Evolutionary conservation across 208 protist genomes (phyloP).

Genomic region (Kentomonas sorsogonicus): DNA sequence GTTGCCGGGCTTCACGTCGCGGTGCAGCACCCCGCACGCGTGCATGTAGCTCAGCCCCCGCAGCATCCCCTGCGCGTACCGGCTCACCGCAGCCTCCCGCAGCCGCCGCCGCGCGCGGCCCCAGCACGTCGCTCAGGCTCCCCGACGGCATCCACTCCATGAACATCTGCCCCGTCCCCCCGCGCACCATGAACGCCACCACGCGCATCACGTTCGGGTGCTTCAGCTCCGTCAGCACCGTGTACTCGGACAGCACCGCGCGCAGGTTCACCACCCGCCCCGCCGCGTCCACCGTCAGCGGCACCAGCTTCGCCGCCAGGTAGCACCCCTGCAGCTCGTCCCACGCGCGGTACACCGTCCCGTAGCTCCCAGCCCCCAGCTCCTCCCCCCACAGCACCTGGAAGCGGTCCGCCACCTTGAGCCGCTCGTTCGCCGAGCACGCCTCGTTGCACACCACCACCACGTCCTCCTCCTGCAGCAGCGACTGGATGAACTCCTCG

Average conservation of each 20-base stretch:
- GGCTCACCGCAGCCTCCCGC: constrained; percentile 47
- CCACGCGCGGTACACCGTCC: constrained; percentile 52
- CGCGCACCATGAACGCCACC: constrained; percentile 53
- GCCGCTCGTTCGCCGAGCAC: constrained; percentile 27
- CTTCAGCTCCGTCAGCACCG: constrained; percentile 45
- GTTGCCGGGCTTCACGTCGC: constrained; percentile 84
- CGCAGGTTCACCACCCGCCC: constrained; percentile 27
- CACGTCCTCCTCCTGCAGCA: constrained; percentile 46
- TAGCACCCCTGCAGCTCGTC: constrained; percentile 48
- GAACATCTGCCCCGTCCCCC: constrained; percentile 45
- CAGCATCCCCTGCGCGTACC: constrained; percentile 51
- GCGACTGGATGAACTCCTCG: constrained; percentile 18
- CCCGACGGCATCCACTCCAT: constrained; percentile 76
- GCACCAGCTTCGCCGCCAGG: constrained; percentile 67
- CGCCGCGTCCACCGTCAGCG: constrained; percentile 23
- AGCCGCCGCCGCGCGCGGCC: constrained; percentile 26
- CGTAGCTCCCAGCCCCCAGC: constrained; percentile 45
- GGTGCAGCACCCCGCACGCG: constrained; percentile 62
- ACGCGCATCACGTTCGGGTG: constrained; percentile 71
- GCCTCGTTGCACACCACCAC: constrained; percentile 63
- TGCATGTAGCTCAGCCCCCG: constrained; percentile 58
- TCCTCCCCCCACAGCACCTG: constrained; percentile 28
- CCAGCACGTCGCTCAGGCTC: constrained; percentile 53
- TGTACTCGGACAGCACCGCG: constrained; percentile 67
- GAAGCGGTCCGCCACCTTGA: constrained; percentile 48